These are phyloP conservation scores for Ilyonectria robusta DNA, from an alignment of 2,329 filamentous ascomycete species.

Conservation along the genomic window DNA sequence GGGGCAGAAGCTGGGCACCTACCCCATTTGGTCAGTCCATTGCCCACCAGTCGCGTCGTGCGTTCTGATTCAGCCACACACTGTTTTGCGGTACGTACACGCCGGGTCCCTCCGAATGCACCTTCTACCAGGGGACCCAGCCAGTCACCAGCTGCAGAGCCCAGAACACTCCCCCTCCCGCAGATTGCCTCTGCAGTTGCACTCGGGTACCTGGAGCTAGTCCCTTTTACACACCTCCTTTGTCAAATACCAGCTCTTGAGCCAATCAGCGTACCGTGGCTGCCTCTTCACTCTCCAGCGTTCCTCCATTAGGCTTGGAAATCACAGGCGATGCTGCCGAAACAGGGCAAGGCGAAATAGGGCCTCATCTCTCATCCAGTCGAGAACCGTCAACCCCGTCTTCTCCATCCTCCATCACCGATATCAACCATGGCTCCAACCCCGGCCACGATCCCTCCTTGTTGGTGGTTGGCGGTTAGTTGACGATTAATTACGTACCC, in stretches of 20 bases:
- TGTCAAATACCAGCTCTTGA: constrained; percentile 29
- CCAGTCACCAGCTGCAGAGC: constrained; percentile 21
- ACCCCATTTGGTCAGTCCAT: constrained; percentile 12
- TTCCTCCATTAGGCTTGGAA: not conserved
- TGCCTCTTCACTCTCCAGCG: not conserved
- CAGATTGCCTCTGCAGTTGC: constrained; percentile 31
- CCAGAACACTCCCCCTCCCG: constrained; percentile 7
- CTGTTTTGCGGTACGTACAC: not conserved
- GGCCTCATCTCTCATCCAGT: constrained; percentile 24
- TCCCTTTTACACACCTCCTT: constrained; percentile 30
- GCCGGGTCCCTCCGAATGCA: not conserved
- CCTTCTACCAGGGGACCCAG: constrained; percentile 23
- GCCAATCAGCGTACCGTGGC: constrained; percentile 26
- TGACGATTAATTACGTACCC: not conserved
- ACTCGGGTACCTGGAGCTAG: constrained; percentile 43
- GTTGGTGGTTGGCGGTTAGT: constrained; percentile 6
- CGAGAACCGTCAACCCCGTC: not conserved
- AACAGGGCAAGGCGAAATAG: constrained; percentile 22
- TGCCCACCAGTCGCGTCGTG: not conserved
- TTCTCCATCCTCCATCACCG: constrained; percentile 22
- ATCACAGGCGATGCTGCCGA: constrained; percentile 19
- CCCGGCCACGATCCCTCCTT: constrained; percentile 11
- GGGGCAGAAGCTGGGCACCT: not conserved
- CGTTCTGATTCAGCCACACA: not conserved
- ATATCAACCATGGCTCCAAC: constrained; percentile 7